phyloP scores from a whole-genome alignment of 2,329 filamentous ascomycete genomes.

The Curvularia eragrostidis region DNA sequence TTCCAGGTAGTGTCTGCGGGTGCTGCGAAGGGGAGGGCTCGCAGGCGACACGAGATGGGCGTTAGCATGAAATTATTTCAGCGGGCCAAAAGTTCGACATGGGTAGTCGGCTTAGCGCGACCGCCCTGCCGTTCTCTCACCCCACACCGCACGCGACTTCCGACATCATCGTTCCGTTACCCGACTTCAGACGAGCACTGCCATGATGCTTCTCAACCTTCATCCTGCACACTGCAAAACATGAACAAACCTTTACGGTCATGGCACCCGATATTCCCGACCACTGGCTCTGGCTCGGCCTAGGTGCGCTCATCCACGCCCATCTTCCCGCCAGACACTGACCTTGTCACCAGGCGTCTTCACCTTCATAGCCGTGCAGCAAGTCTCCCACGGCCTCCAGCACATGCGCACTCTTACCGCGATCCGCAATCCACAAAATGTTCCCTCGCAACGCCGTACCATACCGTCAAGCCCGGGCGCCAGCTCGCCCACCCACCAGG shows the following conservation, averaged over 20 bases:
- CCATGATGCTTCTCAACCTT: constrained; percentile 3
- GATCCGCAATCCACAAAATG: constrained; percentile 67
- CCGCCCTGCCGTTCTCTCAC: constrained; percentile 3
- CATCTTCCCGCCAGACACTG: constrained; percentile 37
- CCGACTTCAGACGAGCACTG: constrained; percentile 4
- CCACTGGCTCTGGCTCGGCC: constrained; percentile 56
- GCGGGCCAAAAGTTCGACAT: constrained; percentile 27
- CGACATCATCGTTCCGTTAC: constrained; percentile 28
- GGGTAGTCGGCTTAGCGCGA: constrained; percentile 14
- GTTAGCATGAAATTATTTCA: constrained; percentile 26
- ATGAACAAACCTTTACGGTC: constrained; percentile 21
- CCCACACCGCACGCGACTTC: constrained; percentile 16
- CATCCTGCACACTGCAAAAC: constrained; percentile 7
- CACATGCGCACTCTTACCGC: constrained; percentile 69
- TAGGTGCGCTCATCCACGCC: constrained; percentile 53
- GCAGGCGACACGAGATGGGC: constrained; percentile 13
- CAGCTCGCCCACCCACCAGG: constrained; percentile 66
- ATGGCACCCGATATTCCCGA: constrained; percentile 53
- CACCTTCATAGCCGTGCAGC: constrained; percentile 64
- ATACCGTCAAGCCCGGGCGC: constrained; percentile 63
- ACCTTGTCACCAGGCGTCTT: constrained; percentile 56
- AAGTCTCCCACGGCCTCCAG: constrained; percentile 65
- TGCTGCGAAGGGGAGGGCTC: background rate
- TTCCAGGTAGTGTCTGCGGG: background rate
- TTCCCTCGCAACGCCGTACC: constrained; percentile 51